Percentiles rank a stretch among this genome's conserved stretches.
phyloP scores from a whole-genome alignment of 805 yeast species.

The Metschnikowia continentalis region DNA sequence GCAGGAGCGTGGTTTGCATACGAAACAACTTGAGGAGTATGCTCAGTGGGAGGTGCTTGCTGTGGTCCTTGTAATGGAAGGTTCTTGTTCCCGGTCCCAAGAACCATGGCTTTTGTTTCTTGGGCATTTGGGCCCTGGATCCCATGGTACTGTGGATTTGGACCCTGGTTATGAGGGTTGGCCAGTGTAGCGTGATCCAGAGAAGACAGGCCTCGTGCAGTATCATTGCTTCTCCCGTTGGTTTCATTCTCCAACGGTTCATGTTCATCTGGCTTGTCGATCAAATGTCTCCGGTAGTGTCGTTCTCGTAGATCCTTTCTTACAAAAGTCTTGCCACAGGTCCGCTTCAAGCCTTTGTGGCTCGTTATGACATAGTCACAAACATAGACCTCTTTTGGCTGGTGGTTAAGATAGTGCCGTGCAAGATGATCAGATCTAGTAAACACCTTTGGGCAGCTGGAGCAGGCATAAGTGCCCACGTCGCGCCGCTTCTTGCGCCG shows the following conservation, averaged over 20 bases:
- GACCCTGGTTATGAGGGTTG: not conserved
- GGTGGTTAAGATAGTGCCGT: slow-evolving; percentile 60
- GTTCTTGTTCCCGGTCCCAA: not conserved
- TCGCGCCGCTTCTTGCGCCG: slow-evolving; percentile 14
- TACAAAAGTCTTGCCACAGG: slow-evolving; percentile 60
- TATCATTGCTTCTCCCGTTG: not conserved
- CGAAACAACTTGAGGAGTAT: not conserved
- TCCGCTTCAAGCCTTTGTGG: slow-evolving; percentile 32
- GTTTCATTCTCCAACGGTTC: not conserved
- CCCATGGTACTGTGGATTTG: not conserved
- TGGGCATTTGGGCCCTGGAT: not conserved
- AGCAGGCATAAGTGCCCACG: slow-evolving; percentile 39
- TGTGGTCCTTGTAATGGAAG: not conserved
- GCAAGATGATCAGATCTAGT: slow-evolving; percentile 61
- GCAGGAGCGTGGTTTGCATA: not conserved
- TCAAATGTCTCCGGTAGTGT: slow-evolving; percentile 23
- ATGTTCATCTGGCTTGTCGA: slow-evolving; percentile 6
- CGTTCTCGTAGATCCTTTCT: slow-evolving; percentile 51
- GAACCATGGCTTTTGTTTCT: not conserved
- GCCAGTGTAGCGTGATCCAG: not conserved
- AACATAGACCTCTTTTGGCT: slow-evolving; percentile 47
- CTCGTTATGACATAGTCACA: slow-evolving; percentile 51
- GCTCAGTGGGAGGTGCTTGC: not conserved
- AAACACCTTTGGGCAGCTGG: slow-evolving; percentile 53
- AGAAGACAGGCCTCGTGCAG: not conserved